Conservation (phyloP, 208 protist genomes). For the Lotmaria passim region DNA sequence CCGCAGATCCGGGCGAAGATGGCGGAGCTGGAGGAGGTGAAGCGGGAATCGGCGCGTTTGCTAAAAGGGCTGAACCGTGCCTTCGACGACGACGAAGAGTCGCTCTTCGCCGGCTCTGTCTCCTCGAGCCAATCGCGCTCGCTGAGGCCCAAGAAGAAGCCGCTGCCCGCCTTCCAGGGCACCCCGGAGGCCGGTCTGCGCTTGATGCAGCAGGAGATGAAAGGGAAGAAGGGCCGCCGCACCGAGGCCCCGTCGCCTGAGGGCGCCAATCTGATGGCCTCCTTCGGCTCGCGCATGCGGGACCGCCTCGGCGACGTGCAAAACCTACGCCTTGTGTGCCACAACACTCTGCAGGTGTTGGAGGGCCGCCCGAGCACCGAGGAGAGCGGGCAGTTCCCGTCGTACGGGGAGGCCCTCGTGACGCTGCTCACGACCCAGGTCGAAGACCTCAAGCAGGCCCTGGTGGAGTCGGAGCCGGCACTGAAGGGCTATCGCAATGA, state of each 20-base stretch:
- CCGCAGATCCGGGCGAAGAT: conserved; percentile 43
- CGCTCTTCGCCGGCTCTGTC: conserved; percentile 20
- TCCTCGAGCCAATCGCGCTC: conserved; percentile 25
- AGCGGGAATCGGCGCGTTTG: conserved; percentile 45
- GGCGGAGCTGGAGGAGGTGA: conserved; percentile 46
- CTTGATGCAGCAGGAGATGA: conserved; percentile 35
- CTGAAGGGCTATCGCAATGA: conserved; percentile 24
- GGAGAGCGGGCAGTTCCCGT: conserved; percentile 17
- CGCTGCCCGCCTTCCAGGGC: conserved; percentile 35
- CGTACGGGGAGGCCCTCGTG: conserved; percentile 23
- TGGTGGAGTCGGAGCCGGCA: conserved; percentile 51
- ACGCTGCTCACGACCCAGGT: conserved; percentile 37
- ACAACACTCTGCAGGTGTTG: conserved; percentile 41
- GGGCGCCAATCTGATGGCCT: neutral
- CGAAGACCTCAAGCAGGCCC: conserved; percentile 47
- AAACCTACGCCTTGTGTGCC: conserved; percentile 43
- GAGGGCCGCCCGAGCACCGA: conserved; percentile 35
- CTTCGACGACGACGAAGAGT: conserved; percentile 42
- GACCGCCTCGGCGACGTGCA: conserved; percentile 51
- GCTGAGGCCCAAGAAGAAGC: conserved; percentile 68
- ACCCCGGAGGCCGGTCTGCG: conserved; percentile 20
- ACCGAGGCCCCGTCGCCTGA: conserved; percentile 21
- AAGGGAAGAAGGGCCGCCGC: conserved; percentile 16
- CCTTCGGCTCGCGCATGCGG: conserved; percentile 19
- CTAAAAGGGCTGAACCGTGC: conserved; percentile 40